Percentiles rank a stretch among this genome's conserved stretches.
These are phyloP conservation scores for Cocos nucifera DNA, from an alignment of 176 grass and related monocot species.

Conservation along the genomic window DNA sequence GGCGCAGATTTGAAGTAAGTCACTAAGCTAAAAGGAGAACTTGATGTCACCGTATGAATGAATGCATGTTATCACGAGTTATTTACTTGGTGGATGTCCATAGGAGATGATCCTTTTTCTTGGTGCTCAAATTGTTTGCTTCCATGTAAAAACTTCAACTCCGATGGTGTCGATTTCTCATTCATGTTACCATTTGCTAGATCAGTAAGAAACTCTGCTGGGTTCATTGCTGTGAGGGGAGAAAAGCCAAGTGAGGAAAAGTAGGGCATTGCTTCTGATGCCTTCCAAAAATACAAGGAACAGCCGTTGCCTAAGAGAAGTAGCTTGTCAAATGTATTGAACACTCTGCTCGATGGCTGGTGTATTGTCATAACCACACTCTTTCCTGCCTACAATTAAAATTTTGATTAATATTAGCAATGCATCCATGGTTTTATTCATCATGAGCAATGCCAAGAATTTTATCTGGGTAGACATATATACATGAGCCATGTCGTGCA, in stretches of 20 bases:
- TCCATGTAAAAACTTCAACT: slow-evolving; percentile 66
- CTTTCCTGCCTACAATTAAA: slow-evolving; percentile 50
- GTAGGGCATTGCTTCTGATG: slow-evolving; percentile 66
- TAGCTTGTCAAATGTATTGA: slow-evolving; percentile 77
- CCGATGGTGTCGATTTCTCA: slow-evolving; percentile 77
- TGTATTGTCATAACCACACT: slow-evolving; percentile 90
- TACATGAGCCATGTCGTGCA: no score
- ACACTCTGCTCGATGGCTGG: slow-evolving; percentile 92
- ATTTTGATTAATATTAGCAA: no score
- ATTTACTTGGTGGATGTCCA: slow-evolving; percentile 81
- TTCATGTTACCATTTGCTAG: slow-evolving; percentile 85
- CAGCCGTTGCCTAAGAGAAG: slow-evolving; percentile 83
- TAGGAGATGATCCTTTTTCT: slow-evolving; percentile 70
- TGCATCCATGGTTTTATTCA: no score
- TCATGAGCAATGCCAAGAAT: no score
- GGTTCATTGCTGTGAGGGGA: slow-evolving; percentile 87
- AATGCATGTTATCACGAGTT: not conserved
- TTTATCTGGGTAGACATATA: no score
- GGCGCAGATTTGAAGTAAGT: no score
- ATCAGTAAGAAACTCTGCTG: slow-evolving; percentile 95
- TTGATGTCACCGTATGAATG: no score
- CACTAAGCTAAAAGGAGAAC: no score
- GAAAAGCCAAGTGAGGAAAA: slow-evolving; percentile 56
- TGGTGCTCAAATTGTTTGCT: slow-evolving; percentile 38
- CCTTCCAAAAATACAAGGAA: slow-evolving; percentile 85